Base-by-base conservation (phyloP, 352 stramenopile species). In the Pythium grandisporangium region DNA sequence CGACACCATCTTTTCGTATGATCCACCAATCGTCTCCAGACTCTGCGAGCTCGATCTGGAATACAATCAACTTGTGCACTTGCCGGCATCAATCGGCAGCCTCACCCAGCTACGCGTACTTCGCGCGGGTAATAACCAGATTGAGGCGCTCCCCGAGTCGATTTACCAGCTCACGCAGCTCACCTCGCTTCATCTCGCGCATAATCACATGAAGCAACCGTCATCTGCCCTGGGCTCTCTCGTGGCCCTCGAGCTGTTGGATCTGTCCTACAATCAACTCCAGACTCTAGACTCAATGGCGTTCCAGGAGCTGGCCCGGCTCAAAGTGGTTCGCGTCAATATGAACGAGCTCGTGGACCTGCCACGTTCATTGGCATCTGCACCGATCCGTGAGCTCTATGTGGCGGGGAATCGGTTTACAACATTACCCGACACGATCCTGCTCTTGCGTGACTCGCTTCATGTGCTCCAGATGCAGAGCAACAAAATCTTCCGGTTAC, bases 211-310 rank as follows among this genome's bases (percentile, higher is more conserved):
- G 1, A 22, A 29, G 4, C 48, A 46, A 19, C 53, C 60, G 3
- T 62, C 72, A 3, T 23, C 24, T 11, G 36, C 37, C 1, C 21
- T 89, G 5, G 53, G 59, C 10, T 45, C 32, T 2, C 44, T 86
- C 0, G 21, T 34, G 0, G 3, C 44, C 0, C 46, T 89, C 4
- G 45, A 78, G 20, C 45, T 54, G 21, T 50, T 89, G 2, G 68
- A 89, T n/a, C 13, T 89, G 35, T 82, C 72, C 14, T 79, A 81
- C 52, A 89, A 89, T 36, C 63, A 55, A 5, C 59, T 89, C 19
- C 47, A 51, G 30, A 64, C 57, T 3, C 57, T 89, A 7, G 61
- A 62, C 3, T 42, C 56, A 0, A 46, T 76, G 38, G 56, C 75
- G 25, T 89, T 84, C 30, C 38, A 48, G 0, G 39, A 44, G 17